A percentile compares a stretch with the other conserved stretches of the same genome.
Conservation (phyloP, 2,329 filamentous ascomycete genomes). For the Monascus ruber region DNA sequence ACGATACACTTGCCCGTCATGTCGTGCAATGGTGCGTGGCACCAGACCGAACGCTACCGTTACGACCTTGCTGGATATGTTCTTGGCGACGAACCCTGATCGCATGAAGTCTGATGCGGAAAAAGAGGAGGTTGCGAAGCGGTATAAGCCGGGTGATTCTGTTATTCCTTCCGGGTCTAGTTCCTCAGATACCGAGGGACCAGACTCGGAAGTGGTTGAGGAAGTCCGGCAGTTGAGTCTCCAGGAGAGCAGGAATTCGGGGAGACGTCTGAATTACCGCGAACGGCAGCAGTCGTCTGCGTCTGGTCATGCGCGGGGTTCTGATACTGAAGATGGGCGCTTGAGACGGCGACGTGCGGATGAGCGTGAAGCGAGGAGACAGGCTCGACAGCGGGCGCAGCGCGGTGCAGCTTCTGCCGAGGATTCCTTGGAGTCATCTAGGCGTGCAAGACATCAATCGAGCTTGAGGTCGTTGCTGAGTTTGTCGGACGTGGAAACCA, state of each 20-base stretch:
- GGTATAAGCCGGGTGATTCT: constrained; percentile 72
- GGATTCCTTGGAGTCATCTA: constrained; percentile 17
- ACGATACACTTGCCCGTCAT: constrained; percentile 82
- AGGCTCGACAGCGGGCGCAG: constrained; percentile 11
- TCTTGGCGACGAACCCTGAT: constrained; percentile 65
- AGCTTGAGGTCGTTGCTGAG: constrained; percentile 78
- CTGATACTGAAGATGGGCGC: constrained; percentile 25
- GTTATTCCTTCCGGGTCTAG: constrained; percentile 54
- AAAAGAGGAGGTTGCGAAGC: constrained; percentile 60
- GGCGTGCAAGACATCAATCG: constrained; percentile 63
- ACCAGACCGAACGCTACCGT: constrained; percentile 86
- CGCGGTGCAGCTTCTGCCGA: constrained; percentile 7
- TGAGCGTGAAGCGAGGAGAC: constrained; percentile 18
- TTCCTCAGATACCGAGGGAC: constrained; percentile 36
- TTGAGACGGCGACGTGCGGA: constrained; percentile 26
- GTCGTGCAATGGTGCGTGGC: constrained; percentile 72
- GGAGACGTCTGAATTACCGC: constrained; percentile 16
- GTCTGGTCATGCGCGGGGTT: constrained; percentile 21
- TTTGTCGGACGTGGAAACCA: constrained; percentile 61
- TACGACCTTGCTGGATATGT: constrained; percentile 81
- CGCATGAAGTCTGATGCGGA: constrained; percentile 60
- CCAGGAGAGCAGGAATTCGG: constrained; percentile 28
- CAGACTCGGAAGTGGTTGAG: constrained; percentile 59
- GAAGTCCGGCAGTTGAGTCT: constrained; percentile 65
- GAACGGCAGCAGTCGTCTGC: constrained; percentile 11